Conservation (phyloP, 2,329 filamentous ascomycete species). For the Aspergillus amoenus region DNA sequence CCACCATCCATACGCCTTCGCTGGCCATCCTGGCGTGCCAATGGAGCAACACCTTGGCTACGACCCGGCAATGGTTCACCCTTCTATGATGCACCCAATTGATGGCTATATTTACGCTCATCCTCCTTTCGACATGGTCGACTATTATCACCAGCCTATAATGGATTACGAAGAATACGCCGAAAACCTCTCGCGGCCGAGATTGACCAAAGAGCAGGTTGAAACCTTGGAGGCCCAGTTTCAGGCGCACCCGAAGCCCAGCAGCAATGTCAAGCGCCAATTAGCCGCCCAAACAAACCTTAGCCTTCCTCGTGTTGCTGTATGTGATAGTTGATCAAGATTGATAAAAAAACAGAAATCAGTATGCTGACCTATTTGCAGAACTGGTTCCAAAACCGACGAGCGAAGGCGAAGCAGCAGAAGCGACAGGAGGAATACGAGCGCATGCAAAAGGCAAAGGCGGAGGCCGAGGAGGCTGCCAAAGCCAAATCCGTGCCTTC, state of each 20-base stretch:
- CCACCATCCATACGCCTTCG: conserved; percentile 38
- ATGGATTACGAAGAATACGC: conserved; percentile 49
- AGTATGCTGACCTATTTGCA: conserved; percentile 20
- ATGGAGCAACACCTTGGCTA: conserved; percentile 39
- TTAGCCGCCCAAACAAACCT: conserved; percentile 50
- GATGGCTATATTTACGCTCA: conserved; percentile 40
- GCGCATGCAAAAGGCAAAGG: conserved; percentile 42
- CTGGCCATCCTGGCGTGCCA: conserved; percentile 33
- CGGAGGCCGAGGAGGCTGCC: conserved; percentile 36
- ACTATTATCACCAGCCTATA: conserved; percentile 42
- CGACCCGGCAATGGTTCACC: conserved; percentile 37
- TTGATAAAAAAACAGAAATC: conserved; percentile 5
- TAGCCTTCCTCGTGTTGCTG: conserved; percentile 50
- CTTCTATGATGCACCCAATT: conserved; percentile 39
- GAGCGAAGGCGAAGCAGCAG: conserved; percentile 54
- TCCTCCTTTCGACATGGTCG: conserved; percentile 43
- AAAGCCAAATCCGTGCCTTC: conserved; percentile 31
- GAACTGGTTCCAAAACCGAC: conserved; percentile 56
- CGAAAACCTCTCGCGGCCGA: conserved; percentile 49
- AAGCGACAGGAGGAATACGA: conserved; percentile 51
- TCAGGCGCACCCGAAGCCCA: conserved; percentile 51
- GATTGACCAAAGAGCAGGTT: conserved; percentile 53
- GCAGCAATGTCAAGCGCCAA: conserved; percentile 50
- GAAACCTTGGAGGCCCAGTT: conserved; percentile 51
- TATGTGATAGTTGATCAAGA: conserved; percentile 30